Conservation (phyloP, 352 stramenopile species). For the Phytopythium delawarense region DNA sequence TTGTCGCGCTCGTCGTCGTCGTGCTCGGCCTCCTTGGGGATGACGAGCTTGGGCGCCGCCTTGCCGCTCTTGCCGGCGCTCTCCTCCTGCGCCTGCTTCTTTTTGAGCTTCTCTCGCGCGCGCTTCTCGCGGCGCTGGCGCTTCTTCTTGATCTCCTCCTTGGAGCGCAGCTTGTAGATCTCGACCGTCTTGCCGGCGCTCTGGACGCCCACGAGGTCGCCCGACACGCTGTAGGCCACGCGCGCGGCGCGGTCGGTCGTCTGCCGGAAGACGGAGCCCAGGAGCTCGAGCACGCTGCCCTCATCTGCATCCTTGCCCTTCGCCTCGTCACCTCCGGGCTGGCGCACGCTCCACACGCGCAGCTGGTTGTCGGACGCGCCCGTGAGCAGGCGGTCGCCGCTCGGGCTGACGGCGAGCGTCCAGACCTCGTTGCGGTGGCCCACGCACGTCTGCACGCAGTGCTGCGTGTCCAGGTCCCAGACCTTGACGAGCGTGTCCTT, state of each 20-base stretch:
- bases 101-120: slow-evolving; percentile 84
- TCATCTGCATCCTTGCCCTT: slow-evolving; percentile 22
- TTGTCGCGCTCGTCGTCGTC: slow-evolving; percentile 58
- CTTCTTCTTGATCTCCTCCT: slow-evolving; percentile 91
- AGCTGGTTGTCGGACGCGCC: slow-evolving; percentile 83
- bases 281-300: slow-evolving; percentile 41
- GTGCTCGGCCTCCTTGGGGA: slow-evolving; percentile 14
- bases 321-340: slow-evolving; percentile 9
- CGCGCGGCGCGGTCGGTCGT: slow-evolving; percentile 68
- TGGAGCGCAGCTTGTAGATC: slow-evolving; percentile 83
- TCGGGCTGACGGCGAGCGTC: slow-evolving; percentile 75
- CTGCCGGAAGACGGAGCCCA: slow-evolving; percentile 72
- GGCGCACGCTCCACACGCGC: slow-evolving; percentile 60
- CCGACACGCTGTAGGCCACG: slow-evolving; percentile 53
- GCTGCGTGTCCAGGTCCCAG: slow-evolving; percentile 92
- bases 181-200: slow-evolving; percentile 88
- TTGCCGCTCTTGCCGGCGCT: slow-evolving; percentile 14
- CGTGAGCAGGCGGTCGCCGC: slow-evolving; percentile 64
- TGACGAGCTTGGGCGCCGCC: slow-evolving; percentile 21
- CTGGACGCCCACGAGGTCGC: slow-evolving; percentile 71
- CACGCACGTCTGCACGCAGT: slow-evolving; percentile 93
- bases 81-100: slow-evolving; percentile 44
- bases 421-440: slow-evolving; percentile 92
- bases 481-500: slow-evolving; percentile 94
- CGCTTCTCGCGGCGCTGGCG: slow-evolving; percentile 87